A percentile compares a stretch with the other conserved stretches of the same genome.
Evolutionary conservation across 2,329 filamentous ascomycete genomes (phyloP).

Genomic region (Exophiala lecanii-corni): DNA sequence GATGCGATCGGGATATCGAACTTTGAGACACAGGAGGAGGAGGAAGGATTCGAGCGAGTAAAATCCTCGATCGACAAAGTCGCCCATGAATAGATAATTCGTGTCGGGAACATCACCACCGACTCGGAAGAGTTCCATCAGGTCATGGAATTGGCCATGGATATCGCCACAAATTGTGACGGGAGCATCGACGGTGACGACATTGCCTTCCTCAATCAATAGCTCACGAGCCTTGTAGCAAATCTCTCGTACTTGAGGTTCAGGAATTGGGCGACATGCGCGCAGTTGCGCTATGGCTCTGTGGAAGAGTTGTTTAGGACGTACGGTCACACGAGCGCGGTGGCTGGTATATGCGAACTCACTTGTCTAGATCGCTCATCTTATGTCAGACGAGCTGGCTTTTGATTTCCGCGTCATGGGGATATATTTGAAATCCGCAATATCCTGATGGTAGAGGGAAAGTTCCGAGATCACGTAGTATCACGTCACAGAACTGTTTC

Average conservation of each 20-base stretch:
- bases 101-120: conserved; percentile 92
- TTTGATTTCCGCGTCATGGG: not conserved
- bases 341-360: no score
- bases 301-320: conserved; percentile 8
- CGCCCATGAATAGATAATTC: conserved; percentile 96
- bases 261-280: conserved; percentile 92
- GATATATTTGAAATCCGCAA: not conserved
- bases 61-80: conserved; percentile 97
- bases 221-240: conserved; percentile 97
- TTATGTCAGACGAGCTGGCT: conserved; percentile 27
- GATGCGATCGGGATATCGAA: conserved; percentile 94
- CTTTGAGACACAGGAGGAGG: conserved; percentile 90
- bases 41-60: conserved; percentile 97
- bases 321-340: no score
- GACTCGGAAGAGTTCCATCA: conserved; percentile 95
- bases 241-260: conserved; percentile 89
- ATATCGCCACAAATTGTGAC: conserved; percentile 98
- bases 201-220: conserved; percentile 94
- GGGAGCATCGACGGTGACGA: conserved; percentile 89
- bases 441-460: no score
- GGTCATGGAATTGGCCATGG: conserved; percentile 91
- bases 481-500: no score
- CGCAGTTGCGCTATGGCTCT: conserved; percentile 94
- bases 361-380: conserved; percentile 96
- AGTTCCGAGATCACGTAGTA: no score